These are phyloP conservation scores for Geoglossum glabrum DNA, from an alignment of 495 filamentous ascomycete genomes.

Conservation along the genomic window DNA sequence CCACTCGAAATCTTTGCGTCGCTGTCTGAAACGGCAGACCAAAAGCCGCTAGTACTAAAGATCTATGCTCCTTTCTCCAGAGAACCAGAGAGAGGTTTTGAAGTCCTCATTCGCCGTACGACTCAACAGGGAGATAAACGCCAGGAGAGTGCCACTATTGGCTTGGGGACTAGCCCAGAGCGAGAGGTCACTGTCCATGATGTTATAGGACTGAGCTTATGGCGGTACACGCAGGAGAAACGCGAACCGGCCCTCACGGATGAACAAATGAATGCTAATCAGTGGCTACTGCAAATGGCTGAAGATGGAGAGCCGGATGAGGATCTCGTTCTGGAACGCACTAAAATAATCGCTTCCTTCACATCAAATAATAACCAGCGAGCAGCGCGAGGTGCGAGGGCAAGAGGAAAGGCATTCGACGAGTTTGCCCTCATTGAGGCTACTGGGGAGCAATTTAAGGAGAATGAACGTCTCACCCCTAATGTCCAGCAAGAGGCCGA, in stretches of 20 bases:
- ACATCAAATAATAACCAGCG: slow-evolving; percentile 69
- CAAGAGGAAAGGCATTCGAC: slow-evolving; percentile 70
- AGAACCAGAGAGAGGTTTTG: slow-evolving; percentile 45
- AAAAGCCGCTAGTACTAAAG: slow-evolving; percentile 61
- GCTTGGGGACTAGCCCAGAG: slow-evolving; percentile 20
- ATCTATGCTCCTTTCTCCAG: slow-evolving; percentile 75
- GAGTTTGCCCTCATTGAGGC: slow-evolving; percentile 85
- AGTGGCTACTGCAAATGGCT: slow-evolving; percentile 85
- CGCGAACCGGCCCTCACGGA: slow-evolving; percentile 47
- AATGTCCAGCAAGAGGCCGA: slow-evolving; percentile 39
- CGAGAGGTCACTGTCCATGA: slow-evolving; percentile 67
- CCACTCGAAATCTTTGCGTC: slow-evolving; percentile 71
- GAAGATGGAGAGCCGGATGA: slow-evolving; percentile 91
- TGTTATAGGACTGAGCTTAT: slow-evolving; percentile 74
- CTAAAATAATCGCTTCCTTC: slow-evolving; percentile 61
- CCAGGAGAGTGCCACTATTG: slow-evolving; percentile 9
- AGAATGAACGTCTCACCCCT: slow-evolving; percentile 59
- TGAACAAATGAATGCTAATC: slow-evolving; percentile 64
- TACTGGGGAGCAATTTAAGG: slow-evolving; percentile 49
- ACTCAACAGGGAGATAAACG: slow-evolving; percentile 38
- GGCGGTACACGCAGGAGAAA: slow-evolving; percentile 68
- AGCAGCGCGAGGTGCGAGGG: slow-evolving; percentile 37
- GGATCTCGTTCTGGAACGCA: slow-evolving; percentile 74
- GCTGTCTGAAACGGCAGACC: slow-evolving; percentile 70
- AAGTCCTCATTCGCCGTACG: slow-evolving; percentile 59